A percentile compares a stretch with the other conserved stretches of the same genome.
These are phyloP conservation scores for Solanum bukasovii DNA, from an alignment of 257 asterid species.

Conservation along the genomic window DNA sequence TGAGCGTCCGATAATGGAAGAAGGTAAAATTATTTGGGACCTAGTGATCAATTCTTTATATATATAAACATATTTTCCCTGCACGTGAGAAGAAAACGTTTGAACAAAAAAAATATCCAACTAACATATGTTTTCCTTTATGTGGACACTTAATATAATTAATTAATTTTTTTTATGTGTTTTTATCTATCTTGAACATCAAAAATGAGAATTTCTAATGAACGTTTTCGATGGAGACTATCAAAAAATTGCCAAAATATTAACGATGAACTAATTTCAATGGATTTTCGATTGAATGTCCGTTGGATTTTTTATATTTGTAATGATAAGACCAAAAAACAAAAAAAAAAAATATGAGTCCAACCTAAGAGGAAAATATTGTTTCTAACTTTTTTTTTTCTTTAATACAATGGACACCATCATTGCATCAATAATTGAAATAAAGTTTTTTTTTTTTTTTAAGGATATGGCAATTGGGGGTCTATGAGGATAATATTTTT, in stretches of 20 bases:
- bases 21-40: background rate
- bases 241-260: background rate
- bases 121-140: background rate
- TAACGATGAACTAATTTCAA: background rate
- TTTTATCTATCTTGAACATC: background rate
- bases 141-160: background rate
- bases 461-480: conserved; percentile 20
- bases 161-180: background rate
- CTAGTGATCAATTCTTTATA: too few relatives aligned
- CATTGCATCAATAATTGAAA: conserved; percentile 50
- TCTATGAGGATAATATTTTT: conserved; percentile 13
- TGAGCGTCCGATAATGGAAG: too few relatives aligned
- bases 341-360: background rate
- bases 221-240: background rate
- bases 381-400: conserved; percentile 16
- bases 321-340: background rate
- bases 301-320: background rate
- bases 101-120: background rate
- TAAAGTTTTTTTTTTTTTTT: conserved; percentile 13
- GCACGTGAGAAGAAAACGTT: too few relatives aligned
- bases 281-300: background rate
- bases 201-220: background rate
- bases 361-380: background rate
- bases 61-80: too few relatives aligned
- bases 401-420: conserved; percentile 13